Evolutionary conservation across 208 protist genomes (phyloP), one percentile per base, ranked within the genome.

Genomic region (Leishmania arabica): DNA sequence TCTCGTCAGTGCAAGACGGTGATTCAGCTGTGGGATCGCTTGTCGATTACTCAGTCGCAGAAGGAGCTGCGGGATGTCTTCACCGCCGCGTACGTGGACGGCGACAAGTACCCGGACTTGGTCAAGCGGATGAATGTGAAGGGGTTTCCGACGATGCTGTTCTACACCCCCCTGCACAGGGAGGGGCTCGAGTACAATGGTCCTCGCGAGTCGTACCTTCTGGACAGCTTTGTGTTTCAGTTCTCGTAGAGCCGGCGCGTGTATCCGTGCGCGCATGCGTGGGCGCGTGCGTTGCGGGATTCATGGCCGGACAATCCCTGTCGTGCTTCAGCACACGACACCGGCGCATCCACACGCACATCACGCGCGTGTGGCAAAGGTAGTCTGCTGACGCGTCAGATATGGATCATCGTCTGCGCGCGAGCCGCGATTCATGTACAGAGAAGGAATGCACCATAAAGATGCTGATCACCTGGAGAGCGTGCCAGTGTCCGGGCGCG

Each of bases 171-270:
- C 0, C 34, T 90, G n/a, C 86, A 94, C 42, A 84, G 89, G 9
- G 80, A 92, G 37, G 91, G 88, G 8, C 34, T 93, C 11, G 91
- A 96, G 84, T 96, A 94, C 84, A 80, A 72, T 15, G 84, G 91
- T 0, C 27, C 80, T 6, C 84, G 85, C 27, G 81, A 90, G 69
- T 78, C 86, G 24, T 80, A 78, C 49, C 78, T 96, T 34, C 68
- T 96, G 21, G 89, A 93, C 58, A 96, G 93, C 71, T 96, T 96
- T 84, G 87, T 96, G 1, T 96, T 96, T 75, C 93, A 96, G 73
- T 95, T 92, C 75, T 89, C 92, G 60, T 95, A 80, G 86, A 9
- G 19, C 60, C 19, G 34, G 27, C 40, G 65, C 78, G 17, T 19
- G 37, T 8, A 37, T 53, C n/a, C 56, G 47, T 34, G 8, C 40